Base-by-base conservation (phyloP, 2,329 filamentous ascomycete species). In the Colletotrichum agaves region DNA sequence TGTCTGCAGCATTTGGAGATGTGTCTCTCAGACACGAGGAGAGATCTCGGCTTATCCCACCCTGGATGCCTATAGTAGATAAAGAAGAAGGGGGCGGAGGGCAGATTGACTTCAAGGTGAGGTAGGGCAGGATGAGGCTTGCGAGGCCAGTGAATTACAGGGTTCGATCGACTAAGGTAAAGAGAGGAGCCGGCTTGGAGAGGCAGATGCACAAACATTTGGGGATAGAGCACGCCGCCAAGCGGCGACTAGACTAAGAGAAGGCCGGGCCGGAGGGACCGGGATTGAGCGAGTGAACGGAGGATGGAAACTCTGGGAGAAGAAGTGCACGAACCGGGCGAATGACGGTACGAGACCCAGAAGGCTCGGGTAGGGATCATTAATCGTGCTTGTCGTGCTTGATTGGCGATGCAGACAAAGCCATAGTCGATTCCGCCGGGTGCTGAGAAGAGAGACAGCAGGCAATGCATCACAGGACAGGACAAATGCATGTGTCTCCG, bases 1-100 rank as follows among this genome's bases (percentile, higher is more conserved):
- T 60, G 47, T 55, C 65, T 67, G 61, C 65, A 67, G 65, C 65
- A 65, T 31, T 67, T 52, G 64, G 53, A 53, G 44, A 43, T 65
- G 53, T 35, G 46, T 55, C 33, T 58, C 39, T 52, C 41, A 63
- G 19, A 55, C 53, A 58, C 53, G 47, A 60, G 53, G 31, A 61
- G 63, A 53, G 39, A 41, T n/a, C n/a, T n/a, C n/a, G 21, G 27
- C 44, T 19, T 47, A 33, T 49, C 60, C 60, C 39, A n/a, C 47
- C 17, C 33, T 55, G 59, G 59, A 23, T 17, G 21, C 27, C 11
- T 23, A 35, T 17, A 33, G 46, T 49, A 33, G 56, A 31, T 19
- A 39, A 43, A 19, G 35, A 8, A n/a, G n/a, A n/a, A n/a, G 35
- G 37, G 37, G 37, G 37, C 21, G 43, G 33, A 43, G 19, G 47